Evolutionary conservation across 352 stramenopile species (phyloP).

Genomic region (Phytophthora kernoviae): DNA sequence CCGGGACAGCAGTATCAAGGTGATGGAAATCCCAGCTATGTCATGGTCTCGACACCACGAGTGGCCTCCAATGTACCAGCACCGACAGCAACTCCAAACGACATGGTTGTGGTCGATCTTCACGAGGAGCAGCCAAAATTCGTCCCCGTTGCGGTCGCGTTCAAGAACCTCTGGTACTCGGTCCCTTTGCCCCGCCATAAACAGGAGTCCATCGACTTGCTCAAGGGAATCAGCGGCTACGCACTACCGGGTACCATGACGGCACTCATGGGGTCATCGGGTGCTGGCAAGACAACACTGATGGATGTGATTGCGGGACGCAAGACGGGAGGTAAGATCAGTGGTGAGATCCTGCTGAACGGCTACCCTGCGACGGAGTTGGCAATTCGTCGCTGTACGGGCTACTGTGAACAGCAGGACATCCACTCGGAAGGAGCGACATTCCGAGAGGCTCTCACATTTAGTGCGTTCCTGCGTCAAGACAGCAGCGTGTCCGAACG

Average conservation of each 20-base stretch:
- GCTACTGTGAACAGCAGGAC: constrained; percentile 33
- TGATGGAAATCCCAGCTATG: constrained; percentile 12
- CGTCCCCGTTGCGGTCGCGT: constrained; percentile 29
- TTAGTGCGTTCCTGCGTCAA: constrained; percentile 79
- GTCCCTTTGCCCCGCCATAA: constrained; percentile 13
- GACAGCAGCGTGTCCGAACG: constrained; percentile 26
- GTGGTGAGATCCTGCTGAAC: constrained; percentile 55
- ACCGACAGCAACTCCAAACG: neutral
- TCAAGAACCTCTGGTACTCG: constrained; percentile 27
- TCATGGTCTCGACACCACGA: constrained; percentile 18
- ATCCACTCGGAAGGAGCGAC: constrained; percentile 44
- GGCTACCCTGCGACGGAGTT: constrained; percentile 31
- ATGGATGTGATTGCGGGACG: constrained; percentile 72
- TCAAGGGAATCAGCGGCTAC: constrained; percentile 70
- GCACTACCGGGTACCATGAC: constrained; percentile 45
- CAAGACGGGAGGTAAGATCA: constrained; percentile 76
- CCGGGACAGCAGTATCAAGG: constrained; percentile 4
- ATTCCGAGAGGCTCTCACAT: constrained; percentile 85
- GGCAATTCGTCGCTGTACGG: constrained; percentile 36
- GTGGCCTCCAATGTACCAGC: neutral
- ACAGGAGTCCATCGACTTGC: constrained; percentile 52
- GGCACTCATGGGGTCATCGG: constrained; percentile 56
- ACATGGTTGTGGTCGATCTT: constrained; percentile 20
- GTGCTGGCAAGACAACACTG: constrained; percentile 76
- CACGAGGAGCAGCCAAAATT: constrained; percentile 6